Evolutionary conservation across 495 filamentous ascomycete genomes (phyloP), one percentile per base, ranked within the genome.

Genomic region (Cryomyces minteri): DNA sequence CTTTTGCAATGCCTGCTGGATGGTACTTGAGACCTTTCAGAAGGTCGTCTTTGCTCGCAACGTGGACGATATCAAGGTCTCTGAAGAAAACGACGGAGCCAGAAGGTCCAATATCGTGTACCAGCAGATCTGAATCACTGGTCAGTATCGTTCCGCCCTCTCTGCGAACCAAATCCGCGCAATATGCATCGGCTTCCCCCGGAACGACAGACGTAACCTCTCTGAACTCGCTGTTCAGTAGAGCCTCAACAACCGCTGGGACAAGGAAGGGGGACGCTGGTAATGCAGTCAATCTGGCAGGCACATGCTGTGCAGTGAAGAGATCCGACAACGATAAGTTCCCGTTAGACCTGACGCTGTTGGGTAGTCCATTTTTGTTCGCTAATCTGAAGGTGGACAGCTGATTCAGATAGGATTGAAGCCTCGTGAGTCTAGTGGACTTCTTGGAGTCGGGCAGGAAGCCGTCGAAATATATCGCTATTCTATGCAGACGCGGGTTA

Each of bases 391-490:
- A 66, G 4, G 49, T 9, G 11, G 62, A 55, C 18, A 76, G 48
- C 29, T 57, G 59, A 30, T 55, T 66, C 43, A 72, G 59, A 51
- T 51, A 63, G 44, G 44, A 58, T 38, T 66, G 56, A n/a, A 82
- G 62, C 12, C 80, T 67, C 6, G 52, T 36, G 18, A 68, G 45
- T n/a, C 80, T 68, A 6, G 65, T 72, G 0, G 59, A 49, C 28
- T 65, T 64, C 49, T 85, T 85, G 11, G 57, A 51, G 5, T 61
- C 40, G 6, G 84, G 84, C 8, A 92, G 64, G 39, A 71, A 77
- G 28, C 84, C 82, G 56, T 92, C 84, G 46, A 92, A 88, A 56
- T 74, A 86, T 43, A 92, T 83, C 37, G 10, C 31, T 11, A 47
- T 40, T 10, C 48, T 53, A 3, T 31, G 43, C 38, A 40, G 28